Evolutionary conservation across 2,329 filamentous ascomycete species (phyloP).

Genomic region (Neoarthrinium moseri): DNA sequence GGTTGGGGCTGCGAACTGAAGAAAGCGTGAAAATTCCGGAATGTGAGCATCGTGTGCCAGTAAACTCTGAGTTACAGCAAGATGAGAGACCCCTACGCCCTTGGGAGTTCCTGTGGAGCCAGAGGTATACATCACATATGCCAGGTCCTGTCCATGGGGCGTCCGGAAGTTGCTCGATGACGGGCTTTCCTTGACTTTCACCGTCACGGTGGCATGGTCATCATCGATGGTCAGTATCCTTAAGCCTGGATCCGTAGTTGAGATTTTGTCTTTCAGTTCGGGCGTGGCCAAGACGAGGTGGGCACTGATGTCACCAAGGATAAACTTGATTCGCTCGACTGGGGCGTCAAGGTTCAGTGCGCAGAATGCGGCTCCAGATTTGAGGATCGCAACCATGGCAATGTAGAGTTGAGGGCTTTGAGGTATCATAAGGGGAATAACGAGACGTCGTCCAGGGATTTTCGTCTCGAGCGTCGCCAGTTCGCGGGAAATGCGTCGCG

Average conservation of each 20-base stretch:
- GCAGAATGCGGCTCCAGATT: slow-evolving; percentile 82
- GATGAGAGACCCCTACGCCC: slow-evolving; percentile 79
- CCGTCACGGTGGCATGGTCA: not conserved
- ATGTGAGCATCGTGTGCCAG: slow-evolving; percentile 79
- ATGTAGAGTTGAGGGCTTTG: slow-evolving; percentile 79
- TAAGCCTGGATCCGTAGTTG: slow-evolving; percentile 19
- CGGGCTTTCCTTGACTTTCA: not conserved
- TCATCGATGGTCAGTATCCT: slow-evolving; percentile 6
- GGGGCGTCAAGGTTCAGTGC: slow-evolving; percentile 79
- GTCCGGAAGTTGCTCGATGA: not conserved
- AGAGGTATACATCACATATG: slow-evolving; percentile 93
- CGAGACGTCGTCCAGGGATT: slow-evolving; percentile 29
- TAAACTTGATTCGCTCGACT: slow-evolving; percentile 73
- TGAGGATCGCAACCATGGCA: slow-evolving; percentile 72
- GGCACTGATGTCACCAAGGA: slow-evolving; percentile 74
- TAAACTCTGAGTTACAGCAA: slow-evolving; percentile 76
- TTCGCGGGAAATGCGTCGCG: slow-evolving; percentile 44
- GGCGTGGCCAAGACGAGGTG: slow-evolving; percentile 64
- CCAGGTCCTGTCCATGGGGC: slow-evolving; percentile 46
- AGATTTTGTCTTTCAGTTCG: slow-evolving; percentile 41
- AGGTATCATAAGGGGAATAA: slow-evolving; percentile 75
- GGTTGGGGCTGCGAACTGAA: slow-evolving; percentile 89
- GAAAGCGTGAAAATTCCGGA: slow-evolving; percentile 73
- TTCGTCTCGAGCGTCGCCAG: slow-evolving; percentile 19
- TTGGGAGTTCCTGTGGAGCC: slow-evolving; percentile 89